Evolutionary conservation across 805 yeast species (phyloP).

Genomic region (Pichia thaimueangensis): DNA sequence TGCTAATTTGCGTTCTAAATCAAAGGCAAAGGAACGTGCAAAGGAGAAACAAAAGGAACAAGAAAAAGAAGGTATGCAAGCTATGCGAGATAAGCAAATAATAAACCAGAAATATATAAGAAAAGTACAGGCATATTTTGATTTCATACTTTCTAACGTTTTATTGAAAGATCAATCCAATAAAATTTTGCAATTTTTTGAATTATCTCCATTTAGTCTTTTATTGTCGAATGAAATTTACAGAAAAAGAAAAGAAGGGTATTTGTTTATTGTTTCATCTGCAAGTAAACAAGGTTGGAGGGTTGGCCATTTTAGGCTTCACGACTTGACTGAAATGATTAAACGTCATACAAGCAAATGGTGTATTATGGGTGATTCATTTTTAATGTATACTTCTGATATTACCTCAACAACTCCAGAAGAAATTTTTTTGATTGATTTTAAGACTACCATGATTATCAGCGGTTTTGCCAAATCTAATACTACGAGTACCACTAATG

Average conservation of each 20-base stretch:
- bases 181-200: constrained; percentile 78
- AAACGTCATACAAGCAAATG: constrained; percentile 88
- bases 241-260: constrained; percentile 85
- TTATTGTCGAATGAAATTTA: constrained; percentile 76
- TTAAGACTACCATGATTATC: constrained; percentile 49
- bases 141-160: constrained; percentile 49
- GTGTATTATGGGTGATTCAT: constrained; percentile 82
- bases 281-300: constrained; percentile 94
- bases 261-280: constrained; percentile 68
- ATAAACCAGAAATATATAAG: constrained; percentile 31
- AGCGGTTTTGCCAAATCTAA: constrained; percentile 31
- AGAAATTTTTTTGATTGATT: constrained; percentile 88
- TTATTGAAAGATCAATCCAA: constrained; percentile 77
- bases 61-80: constrained; percentile 11
- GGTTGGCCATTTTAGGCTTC: constrained; percentile 77
- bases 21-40: constrained; percentile 1
- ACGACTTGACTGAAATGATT: constrained; percentile 81
- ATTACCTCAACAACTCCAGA: constrained; percentile 80
- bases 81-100: constrained; percentile 6
- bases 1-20: background rate
- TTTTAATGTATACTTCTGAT: constrained; percentile 78
- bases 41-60: background rate
- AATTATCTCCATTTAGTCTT: constrained; percentile 82
- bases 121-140: constrained; percentile 61
- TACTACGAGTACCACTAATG: background rate